Evolutionary conservation across 257 asterid genomes (phyloP), one percentile per base, ranked within the genome.

Genomic region (Nicotiana knightiana): DNA sequence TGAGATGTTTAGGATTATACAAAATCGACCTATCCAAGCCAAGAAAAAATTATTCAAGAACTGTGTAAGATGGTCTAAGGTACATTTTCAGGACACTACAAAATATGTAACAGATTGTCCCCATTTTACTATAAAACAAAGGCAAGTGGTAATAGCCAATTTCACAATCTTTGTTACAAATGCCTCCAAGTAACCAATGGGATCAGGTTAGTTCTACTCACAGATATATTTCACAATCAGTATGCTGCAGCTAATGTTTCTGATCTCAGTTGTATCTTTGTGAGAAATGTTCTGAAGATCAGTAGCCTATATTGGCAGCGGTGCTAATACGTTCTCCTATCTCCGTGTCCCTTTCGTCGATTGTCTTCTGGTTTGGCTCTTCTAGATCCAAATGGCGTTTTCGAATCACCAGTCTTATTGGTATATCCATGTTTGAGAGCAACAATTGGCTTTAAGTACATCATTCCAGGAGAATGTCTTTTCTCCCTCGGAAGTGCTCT

Each of bases 401-500:
- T 32, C 46, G 82, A 81, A n/a, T 81, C 85, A 67, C 76, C 89
- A 77, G 21, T 79, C 26, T 87, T 85, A 55, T 84, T 91, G 16
- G 84, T 84, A 32, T 90, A 85, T 79, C 97, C 96, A 67, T 84
- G 92, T 68, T 91, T 94, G 85, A 95, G 97, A 70, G 91, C 73
- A 35, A 93, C 97, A 37, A 93, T 35, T 7, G 98, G 94, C 86
- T 88, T 91, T 16, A 89, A 85, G 87, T 93, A 92, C 82, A 80
- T 55, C 86, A 81, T 86, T 64, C 97, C 98, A 0, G 99, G 98
- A 66, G 76, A 86, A 83, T 91, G 90, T 77, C 97, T 85, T 76
- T 89, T 93, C 84, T 90, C 98, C 75, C 88, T 93, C 9, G 98
- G 93, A 37, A 95, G 86, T 61, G 92, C 81, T 85, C 82, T 86